Conservation (phyloP, 306 rosid species). For the Alnus rubra region DNA sequence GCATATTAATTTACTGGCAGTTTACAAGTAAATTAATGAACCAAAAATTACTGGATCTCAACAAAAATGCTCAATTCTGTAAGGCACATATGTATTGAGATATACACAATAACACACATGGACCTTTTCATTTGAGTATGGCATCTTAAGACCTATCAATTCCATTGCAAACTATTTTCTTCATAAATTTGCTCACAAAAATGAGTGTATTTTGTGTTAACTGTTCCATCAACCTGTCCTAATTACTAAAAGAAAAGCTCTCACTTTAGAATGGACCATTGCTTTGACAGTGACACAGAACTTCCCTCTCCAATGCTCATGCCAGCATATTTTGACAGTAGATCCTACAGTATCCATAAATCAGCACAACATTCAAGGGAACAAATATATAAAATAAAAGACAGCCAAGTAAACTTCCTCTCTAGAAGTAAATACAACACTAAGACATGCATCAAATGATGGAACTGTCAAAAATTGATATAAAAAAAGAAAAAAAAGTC, state of each 20-base stretch:
- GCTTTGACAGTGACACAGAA: background rate
- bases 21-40: too few relatives aligned
- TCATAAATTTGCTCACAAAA: background rate
- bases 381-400: background rate
- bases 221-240: background rate
- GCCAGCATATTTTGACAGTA: constrained; percentile 6
- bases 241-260: background rate
- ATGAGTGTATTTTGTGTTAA: background rate
- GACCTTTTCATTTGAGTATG: background rate
- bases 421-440: background rate
- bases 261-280: background rate
- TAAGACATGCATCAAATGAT: background rate
- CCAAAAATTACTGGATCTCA: background rate
- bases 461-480: background rate
- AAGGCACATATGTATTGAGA: background rate
- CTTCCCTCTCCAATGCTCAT: constrained; percentile 1
- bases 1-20: too few relatives aligned
- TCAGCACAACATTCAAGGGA: background rate
- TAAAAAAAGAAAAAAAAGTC: background rate
- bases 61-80: background rate
- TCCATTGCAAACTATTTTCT: background rate
- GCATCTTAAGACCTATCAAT: background rate
- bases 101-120: background rate
- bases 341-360: background rate
- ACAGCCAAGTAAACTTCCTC: background rate